These are phyloP conservation scores for Ambispora gerdemannii DNA, from an alignment of 192 early-diverging fungal species.

Conservation along the genomic window DNA sequence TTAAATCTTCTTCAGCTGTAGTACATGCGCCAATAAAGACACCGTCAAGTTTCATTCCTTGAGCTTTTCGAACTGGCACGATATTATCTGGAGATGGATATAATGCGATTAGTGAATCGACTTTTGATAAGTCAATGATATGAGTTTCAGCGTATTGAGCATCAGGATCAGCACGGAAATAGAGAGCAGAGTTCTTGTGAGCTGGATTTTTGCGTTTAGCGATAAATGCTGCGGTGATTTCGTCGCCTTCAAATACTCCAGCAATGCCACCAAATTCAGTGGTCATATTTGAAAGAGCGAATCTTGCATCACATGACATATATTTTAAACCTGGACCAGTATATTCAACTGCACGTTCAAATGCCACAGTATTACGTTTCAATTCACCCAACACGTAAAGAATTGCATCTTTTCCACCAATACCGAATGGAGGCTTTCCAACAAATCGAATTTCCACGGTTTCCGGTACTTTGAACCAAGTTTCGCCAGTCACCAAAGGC, in stretches of 20 bases:
- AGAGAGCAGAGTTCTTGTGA: slow-evolving; percentile 64
- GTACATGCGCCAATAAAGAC: slow-evolving; percentile 82
- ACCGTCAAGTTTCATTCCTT: slow-evolving; percentile 70
- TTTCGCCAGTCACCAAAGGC: slow-evolving; percentile 80
- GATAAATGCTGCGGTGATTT: slow-evolving; percentile 70
- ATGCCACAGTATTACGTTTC: slow-evolving; percentile 81
- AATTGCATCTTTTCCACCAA: slow-evolving; percentile 81
- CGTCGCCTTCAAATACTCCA: slow-evolving; percentile 75
- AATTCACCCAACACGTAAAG: slow-evolving; percentile 74
- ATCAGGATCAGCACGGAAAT: slow-evolving; percentile 71
- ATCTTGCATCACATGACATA: slow-evolving; percentile 79
- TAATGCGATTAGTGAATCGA: slow-evolving; percentile 66
- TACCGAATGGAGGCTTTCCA: slow-evolving; percentile 70
- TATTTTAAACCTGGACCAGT: slow-evolving; percentile 72
- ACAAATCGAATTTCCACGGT: slow-evolving; percentile 74
- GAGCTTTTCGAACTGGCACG: slow-evolving; percentile 53
- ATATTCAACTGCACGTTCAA: slow-evolving; percentile 77
- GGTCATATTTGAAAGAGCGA: slow-evolving; percentile 80
- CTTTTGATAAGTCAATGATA: slow-evolving; percentile 66
- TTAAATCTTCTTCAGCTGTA: slow-evolving; percentile 79
- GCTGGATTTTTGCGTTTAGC: slow-evolving; percentile 69
- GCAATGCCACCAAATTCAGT: slow-evolving; percentile 86
- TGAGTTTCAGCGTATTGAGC: slow-evolving; percentile 79
- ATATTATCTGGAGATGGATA: slow-evolving; percentile 79
- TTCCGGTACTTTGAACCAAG: slow-evolving; percentile 81